Conservation (phyloP, 169 alveolate genomes). For the Cyclospora cayetanensis region DNA sequence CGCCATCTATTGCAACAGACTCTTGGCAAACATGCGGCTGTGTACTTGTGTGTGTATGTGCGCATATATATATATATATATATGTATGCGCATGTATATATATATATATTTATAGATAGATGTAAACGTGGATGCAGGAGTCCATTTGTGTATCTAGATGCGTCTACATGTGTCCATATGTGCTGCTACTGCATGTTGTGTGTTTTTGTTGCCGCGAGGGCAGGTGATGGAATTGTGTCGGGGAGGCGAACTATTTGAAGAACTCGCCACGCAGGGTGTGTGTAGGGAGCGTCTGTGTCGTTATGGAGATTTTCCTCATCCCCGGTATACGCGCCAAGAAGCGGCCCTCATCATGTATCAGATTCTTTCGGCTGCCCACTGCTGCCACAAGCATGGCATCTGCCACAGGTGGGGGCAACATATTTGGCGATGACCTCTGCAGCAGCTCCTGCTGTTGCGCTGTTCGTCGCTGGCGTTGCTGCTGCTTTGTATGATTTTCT, state of each 20-base stretch:
- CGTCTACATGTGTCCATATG: neutral
- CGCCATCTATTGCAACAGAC: no score
- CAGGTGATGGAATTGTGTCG: slow-evolving; percentile 69
- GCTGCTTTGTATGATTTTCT: neutral
- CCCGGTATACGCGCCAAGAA: neutral
- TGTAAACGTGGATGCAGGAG: no score
- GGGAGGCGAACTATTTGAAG: slow-evolving; percentile 68
- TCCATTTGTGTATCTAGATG: no score
- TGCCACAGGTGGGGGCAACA: slow-evolving; percentile 52
- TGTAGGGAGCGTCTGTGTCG: neutral
- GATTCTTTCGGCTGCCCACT: slow-evolving; percentile 58
- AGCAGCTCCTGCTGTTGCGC: neutral
- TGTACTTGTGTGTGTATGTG: no score
- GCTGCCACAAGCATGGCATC: slow-evolving; percentile 40
- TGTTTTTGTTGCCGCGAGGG: neutral
- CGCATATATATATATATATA: no score
- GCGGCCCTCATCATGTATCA: slow-evolving; percentile 65
- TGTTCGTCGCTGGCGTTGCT: neutral
- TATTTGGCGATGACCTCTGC: neutral
- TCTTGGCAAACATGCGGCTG: no score
- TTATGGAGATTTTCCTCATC: neutral
- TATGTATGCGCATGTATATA: no score
- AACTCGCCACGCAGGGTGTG: neutral
- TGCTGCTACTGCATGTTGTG: neutral
- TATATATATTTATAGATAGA: no score